Base-by-base conservation (phyloP, 495 filamentous ascomycete species). In the Penicillium fimorum region DNA sequence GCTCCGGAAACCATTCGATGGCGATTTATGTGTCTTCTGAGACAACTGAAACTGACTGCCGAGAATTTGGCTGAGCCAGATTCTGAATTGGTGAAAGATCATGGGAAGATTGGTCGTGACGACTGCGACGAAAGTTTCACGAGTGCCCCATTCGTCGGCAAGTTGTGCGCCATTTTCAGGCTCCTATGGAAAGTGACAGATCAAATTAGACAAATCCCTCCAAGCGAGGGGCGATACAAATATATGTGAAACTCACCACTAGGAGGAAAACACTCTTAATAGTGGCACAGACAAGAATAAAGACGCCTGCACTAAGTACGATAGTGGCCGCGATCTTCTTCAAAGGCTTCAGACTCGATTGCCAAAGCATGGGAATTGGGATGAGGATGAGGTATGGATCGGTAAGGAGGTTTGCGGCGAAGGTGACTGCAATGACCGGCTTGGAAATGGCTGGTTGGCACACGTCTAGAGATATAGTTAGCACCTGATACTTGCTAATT, bases 321-420 rank as follows among this genome's bases (percentile, higher is more conserved):
- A 82, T 24, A 0, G 78, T 76, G 12, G 77, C 63, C 0, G 74
- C 77, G 7, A 73, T 52, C 56, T 82, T 84, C 12, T 80, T 83
- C 15, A 70, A 33, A 0, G 67, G 58, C 55, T 64, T 71, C 22
- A 82, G 55, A 2, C 69, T 73, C 0, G 78, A 73, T 59, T 68
- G 62, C 79, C 77, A 82, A 4, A 82, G 68, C 70, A 84, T 76
- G 0, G 80, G 80, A 12, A 84, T 72, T 0, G 80, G 80, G 10
- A 83, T 76, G 45, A 69, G 68, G 46, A 84, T 71, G 9, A 83
- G 70, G 50, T 82, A 83, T n/a, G 79, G 43, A 54, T 83, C 81
- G 0, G 81, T 82, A 5, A 68, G 1, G 15, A 81, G 69, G 54
- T 82, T 83, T 15, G 76, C 44, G 32, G 73, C 68, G 20, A 82